Evolutionary conservation across 257 asterid genomes (phyloP), one percentile per base, ranked within the genome.

Genomic region (Scutellaria baicalensis): DNA sequence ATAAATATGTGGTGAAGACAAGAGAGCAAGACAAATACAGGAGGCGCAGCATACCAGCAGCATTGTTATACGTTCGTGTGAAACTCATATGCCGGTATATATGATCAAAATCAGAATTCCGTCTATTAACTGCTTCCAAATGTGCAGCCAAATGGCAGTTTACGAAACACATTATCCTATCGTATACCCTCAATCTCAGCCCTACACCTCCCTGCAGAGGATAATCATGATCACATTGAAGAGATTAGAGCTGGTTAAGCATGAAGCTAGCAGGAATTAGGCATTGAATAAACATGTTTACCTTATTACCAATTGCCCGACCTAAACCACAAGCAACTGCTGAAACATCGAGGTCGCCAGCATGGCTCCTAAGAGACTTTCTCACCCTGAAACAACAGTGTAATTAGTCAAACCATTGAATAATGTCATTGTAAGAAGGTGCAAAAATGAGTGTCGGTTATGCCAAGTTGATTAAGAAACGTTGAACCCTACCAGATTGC

Each of bases 111-210:
- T 94, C 97, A 35, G 97, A 95, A 68, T 94, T 94, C 8, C 99
- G 84, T 8, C 92, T 85, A 66, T 89, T 94, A 18, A 94, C 96
- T 54, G 99, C 99, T 74, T 94, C 99, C 77, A 94, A 77, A 84
- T 94, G 99, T 35, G 99, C 99, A 59, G 99, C 98, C 57, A 94
- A 79, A 80, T 94, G 99, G 45, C 99, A 89, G 75, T 91, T 94
- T 17, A 77, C 85, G 57, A 89, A 94, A 79, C 99, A 91, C 83
- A 89, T 83, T 64, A 94, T 84, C 52, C 97, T 84, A 57, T 91
- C 99, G 73, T 59, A 89, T 68, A 94, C 98, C 76, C 99, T 88
- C 85, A 94, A 69, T 82, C 98, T 83, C 85, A 94, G 73, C 20
- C 96, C 99, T 13, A 94, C 99, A 59, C 96, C 99, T 14, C 99